A percentile compares a stretch with the other conserved stretches of the same genome.
phyloP scores from a whole-genome alignment of 2,329 filamentous ascomycete species.

The Fusarium acutatum region DNA sequence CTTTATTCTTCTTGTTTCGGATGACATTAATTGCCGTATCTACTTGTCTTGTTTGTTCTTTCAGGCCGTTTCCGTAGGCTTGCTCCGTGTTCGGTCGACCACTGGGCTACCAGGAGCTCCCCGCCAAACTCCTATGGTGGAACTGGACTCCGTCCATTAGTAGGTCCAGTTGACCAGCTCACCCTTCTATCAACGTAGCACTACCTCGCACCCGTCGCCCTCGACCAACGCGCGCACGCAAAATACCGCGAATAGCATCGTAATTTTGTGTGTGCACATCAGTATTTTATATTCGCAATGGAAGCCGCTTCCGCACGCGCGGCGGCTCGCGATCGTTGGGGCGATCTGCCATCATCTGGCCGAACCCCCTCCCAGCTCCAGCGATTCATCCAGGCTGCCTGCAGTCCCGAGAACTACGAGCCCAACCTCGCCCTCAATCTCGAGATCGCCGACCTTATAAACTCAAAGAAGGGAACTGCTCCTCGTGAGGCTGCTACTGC shows the following conservation, averaged over 20 bases:
- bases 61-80: conserved; percentile 15
- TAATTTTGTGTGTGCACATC: neutral
- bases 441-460: conserved; percentile 96
- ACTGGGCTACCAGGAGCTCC: conserved; percentile 11
- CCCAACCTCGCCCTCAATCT: conserved; percentile 96
- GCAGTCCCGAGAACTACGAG: conserved; percentile 97
- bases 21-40: neutral
- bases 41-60: neutral
- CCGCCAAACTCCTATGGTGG: neutral
- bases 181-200: conserved; percentile 13
- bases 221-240: conserved; percentile 10
- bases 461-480: conserved; percentile 94
- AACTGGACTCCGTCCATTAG: neutral
- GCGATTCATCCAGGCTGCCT: conserved; percentile 95
- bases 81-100: conserved; percentile 16
- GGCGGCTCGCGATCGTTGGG: conserved; percentile 93
- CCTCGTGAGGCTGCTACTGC: conserved; percentile 93
- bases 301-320: conserved; percentile 96
- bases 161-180: conserved; percentile 21
- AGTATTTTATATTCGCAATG: conserved; percentile 58
- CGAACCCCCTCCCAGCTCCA: conserved; percentile 86
- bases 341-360: conserved; percentile 71
- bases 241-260: neutral
- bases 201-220: neutral
- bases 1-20: neutral